Evolutionary conservation across 73 alveolate genomes (phyloP).

Genomic region (Paramecium primaurelia): DNA sequence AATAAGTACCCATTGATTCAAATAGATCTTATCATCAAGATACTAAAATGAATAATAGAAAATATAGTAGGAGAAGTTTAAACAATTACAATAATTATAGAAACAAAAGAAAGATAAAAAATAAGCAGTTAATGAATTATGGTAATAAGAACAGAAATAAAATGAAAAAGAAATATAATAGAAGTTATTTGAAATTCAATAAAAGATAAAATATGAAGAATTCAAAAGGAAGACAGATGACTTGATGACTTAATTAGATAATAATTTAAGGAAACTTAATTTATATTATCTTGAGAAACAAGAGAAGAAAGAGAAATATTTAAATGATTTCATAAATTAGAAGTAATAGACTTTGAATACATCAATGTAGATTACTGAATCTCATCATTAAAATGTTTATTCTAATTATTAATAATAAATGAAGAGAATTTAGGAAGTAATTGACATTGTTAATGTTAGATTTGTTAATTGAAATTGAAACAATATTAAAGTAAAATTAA

Average conservation of each 20-base stretch:
- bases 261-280: background rate
- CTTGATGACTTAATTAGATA: background rate
- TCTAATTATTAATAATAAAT: background rate
- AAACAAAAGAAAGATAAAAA: background rate
- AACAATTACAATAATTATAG: background rate
- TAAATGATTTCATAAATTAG: background rate
- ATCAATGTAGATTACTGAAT: background rate
- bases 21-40: background rate
- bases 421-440: constrained; percentile 31
- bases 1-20: background rate
- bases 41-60: background rate
- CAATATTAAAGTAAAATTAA: background rate
- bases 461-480: background rate
- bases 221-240: constrained; percentile 14
- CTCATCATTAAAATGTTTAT: background rate
- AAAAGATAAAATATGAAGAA: constrained; percentile 26
- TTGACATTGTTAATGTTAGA: background rate
- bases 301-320: constrained; percentile 9
- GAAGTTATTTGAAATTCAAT: background rate
- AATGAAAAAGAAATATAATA: background rate
- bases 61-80: background rate
- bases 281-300: background rate
- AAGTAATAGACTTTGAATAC: background rate
- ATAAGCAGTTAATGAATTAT: background rate
- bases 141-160: background rate